A percentile compares a stretch with the other conserved stretches of the same genome.
phyloP scores from a whole-genome alignment of 1,139 yeast genomes.

The Pichia sp. region DNA sequence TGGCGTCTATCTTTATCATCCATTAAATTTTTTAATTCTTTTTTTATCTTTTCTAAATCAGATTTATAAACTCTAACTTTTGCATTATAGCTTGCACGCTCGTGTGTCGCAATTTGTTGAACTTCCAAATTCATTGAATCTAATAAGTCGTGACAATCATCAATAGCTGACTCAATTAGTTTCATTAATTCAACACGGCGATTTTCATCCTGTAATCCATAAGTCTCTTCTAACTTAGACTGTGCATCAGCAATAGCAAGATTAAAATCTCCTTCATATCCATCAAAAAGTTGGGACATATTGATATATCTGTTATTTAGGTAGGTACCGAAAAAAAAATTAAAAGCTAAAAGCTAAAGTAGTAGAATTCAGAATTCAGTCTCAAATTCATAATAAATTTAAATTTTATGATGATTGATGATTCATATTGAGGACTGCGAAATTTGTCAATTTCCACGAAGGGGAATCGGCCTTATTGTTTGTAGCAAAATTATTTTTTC shows the following conservation, averaged over 20 bases:
- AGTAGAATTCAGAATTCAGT: not conserved
- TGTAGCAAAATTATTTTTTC: not conserved
- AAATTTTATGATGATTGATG: not conserved
- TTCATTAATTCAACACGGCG: constrained; percentile 45
- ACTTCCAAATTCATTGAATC: constrained; percentile 81
- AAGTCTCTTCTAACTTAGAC: constrained; percentile 56
- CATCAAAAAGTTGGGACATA: constrained; percentile 55
- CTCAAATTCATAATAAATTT: not conserved
- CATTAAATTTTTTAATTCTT: constrained; percentile 42
- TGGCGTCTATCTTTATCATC: constrained; percentile 63
- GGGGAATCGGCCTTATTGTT: not conserved
- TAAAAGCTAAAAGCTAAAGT: not conserved
- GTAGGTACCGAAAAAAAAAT: not conserved
- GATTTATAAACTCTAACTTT: constrained; percentile 61
- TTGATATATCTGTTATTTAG: not conserved
- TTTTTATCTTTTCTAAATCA: constrained; percentile 54
- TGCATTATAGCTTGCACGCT: constrained; percentile 62
- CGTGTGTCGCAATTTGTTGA: constrained; percentile 68
- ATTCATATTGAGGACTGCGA: not conserved
- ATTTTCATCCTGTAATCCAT: constrained; percentile 48
- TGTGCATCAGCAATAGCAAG: constrained; percentile 66
- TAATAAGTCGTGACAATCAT: constrained; percentile 70
- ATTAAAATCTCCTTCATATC: constrained; percentile 71
- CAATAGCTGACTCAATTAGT: constrained; percentile 62
- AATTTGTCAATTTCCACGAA: not conserved